phyloP scores from a whole-genome alignment of 73 alveolate genomes.

The Effrenium voratum region DNA sequence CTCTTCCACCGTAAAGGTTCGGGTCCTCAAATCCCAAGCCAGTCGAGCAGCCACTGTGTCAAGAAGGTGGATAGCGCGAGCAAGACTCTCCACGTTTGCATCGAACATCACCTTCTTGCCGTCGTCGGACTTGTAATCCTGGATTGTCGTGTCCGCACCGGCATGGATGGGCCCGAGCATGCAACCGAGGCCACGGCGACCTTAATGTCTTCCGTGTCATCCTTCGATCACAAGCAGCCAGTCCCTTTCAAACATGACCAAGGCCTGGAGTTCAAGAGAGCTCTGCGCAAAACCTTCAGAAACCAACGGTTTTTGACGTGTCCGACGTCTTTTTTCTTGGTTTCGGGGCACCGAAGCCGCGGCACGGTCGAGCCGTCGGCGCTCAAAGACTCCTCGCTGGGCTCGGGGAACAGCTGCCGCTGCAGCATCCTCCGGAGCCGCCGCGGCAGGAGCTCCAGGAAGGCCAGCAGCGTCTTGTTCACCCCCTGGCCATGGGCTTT shows the following conservation, averaged over 20 bases:
- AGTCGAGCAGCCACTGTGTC: not conserved
- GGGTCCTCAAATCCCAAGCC: conserved; percentile 32
- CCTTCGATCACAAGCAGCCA: not conserved
- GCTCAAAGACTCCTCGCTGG: conserved; percentile 18
- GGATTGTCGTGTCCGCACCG: no score
- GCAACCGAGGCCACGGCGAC: conserved; percentile 4
- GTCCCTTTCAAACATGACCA: no score
- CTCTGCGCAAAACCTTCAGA: no score
- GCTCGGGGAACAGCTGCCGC: conserved; percentile 83
- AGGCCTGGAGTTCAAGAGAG: no score
- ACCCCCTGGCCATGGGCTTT: conserved; percentile 39
- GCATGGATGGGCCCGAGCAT: not conserved
- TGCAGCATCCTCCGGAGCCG: conserved; percentile 86
- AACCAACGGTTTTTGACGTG: no score
- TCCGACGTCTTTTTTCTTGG: not conserved
- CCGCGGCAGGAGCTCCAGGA: conserved; percentile 79
- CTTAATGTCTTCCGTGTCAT: conserved; percentile 11
- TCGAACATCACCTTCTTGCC: not conserved
- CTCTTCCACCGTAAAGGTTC: conserved; percentile 69
- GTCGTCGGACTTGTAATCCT: not conserved
- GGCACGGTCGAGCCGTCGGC: not conserved
- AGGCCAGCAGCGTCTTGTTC: conserved; percentile 77
- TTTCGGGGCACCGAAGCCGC: not conserved
- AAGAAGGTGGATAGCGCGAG: no score
- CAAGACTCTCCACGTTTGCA: not conserved